Base-by-base conservation (phyloP, 1,284 basidiomycete genomes). In the Apiotrichum siamense region DNA sequence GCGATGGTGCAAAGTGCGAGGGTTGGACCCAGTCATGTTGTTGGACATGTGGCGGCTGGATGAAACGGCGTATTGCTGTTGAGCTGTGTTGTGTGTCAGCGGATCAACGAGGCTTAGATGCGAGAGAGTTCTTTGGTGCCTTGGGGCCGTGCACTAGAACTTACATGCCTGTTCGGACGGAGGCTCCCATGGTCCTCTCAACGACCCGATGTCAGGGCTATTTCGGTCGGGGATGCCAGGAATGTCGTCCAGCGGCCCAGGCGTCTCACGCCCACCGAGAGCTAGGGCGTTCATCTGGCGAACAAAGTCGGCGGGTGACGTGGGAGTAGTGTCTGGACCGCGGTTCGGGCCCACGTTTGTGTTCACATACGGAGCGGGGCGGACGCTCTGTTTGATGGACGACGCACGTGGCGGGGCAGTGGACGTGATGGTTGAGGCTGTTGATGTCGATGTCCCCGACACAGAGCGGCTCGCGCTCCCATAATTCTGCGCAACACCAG, bases 1-100 rank as follows among this genome's bases (percentile, higher is more conserved):
- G 11, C 72, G 60, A 25, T 61, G 50, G 54, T 74, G 72, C 44
- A 57, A 18, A 9, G 35, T 20, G n/a, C 37, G 44, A 11, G 37
- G 18, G 4, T 29, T 23, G 23, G 40, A 51, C 44, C 44, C 37
- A 20, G 43, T 10, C 47, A 62, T 59, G 15, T 54, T 21, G 4
- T 48, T 39, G 6, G 52, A 54, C 40, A 42, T 41, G 44, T 57
- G 48, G 17, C 55, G 44, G 21, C n/a, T n/a, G n/a, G n/a, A n/a
- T n/a, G n/a, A n/a, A n/a, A n/a, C n/a, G n/a, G n/a, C n/a, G n/a
- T n/a, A 15, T 11, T 1, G 24, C 25, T 4, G 11, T 13, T 12
- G 37, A 23, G 11, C 37, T 21, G 13, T 24, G 39, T 9, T 41
- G 25, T 7, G 26, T 18, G 40, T 49, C 24, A 49, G 41, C 29